Evolutionary conservation across 2,329 filamentous ascomycete species (phyloP).

Genomic region (Rosellinia necatrix): DNA sequence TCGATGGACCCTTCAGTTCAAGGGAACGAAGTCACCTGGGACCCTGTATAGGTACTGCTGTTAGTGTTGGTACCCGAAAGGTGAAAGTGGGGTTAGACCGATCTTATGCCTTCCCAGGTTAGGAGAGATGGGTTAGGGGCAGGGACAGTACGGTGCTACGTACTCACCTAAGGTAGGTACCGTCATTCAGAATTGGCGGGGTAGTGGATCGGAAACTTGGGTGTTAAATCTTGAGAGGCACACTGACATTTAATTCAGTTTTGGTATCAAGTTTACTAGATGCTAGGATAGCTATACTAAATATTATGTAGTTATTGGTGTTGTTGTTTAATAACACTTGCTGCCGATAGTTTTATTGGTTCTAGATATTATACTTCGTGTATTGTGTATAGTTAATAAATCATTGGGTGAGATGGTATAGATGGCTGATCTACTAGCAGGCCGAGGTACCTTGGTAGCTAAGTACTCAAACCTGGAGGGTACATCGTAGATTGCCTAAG

Average conservation of each 20-base stretch:
- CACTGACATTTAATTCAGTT: no score
- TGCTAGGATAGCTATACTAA: not conserved
- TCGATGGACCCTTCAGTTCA: not conserved
- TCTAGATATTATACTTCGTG: not conserved
- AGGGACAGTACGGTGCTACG: no score
- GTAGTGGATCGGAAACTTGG: no score
- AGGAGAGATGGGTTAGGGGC: no score
- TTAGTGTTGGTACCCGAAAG: conserved; percentile 4
- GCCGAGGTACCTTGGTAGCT: no score
- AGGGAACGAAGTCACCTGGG: conserved; percentile 13
- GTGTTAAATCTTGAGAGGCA: not conserved
- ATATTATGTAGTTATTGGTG: not conserved
- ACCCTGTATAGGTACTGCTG: conserved; percentile 10
- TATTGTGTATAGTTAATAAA: not conserved
- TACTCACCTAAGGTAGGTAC: not conserved
- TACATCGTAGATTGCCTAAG: not conserved
- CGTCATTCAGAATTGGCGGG: no score
- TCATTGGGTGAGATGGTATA: no score
- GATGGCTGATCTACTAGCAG: no score
- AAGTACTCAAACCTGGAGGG: conserved; percentile 2
- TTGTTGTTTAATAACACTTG: no score
- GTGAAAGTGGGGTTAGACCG: conserved; percentile 1
- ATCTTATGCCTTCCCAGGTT: not conserved
- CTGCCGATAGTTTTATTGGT: not conserved
- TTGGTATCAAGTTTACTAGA: not conserved